Evolutionary conservation across 2,329 filamentous ascomycete genomes (phyloP).

Genomic region (Aureobasidium zeae): DNA sequence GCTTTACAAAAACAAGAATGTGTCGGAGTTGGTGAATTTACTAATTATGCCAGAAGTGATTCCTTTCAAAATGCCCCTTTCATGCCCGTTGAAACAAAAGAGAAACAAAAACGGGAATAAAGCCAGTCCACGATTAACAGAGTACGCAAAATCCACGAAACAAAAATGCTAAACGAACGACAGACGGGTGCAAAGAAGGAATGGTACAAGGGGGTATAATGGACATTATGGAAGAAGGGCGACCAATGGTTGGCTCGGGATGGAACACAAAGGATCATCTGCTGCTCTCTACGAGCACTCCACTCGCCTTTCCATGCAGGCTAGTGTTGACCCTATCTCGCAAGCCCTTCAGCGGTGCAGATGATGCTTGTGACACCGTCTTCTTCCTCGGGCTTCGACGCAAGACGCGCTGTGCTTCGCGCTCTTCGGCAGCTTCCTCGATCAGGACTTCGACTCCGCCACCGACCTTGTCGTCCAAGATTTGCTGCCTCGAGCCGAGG

Average conservation of each 20-base stretch:
- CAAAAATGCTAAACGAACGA: neutral
- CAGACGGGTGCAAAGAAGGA: neutral
- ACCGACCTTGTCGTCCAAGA: constrained; percentile 30
- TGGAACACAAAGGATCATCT: constrained; percentile 21
- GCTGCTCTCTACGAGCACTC: constrained; percentile 38
- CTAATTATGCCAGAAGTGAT: no score
- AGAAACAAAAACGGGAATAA: neutral
- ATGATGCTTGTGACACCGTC: constrained; percentile 30
- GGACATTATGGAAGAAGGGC: neutral
- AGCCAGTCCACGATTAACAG: no score
- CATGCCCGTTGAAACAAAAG: neutral
- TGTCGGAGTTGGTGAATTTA: no score
- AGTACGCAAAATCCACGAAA: no score
- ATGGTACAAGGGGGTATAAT: neutral
- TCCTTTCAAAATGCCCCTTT: neutral
- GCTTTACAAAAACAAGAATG: no score
- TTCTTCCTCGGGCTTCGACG: constrained; percentile 36
- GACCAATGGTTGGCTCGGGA: no score
- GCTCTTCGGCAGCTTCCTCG: constrained; percentile 35
- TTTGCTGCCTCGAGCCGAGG: constrained; percentile 31
- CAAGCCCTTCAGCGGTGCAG: constrained; percentile 18
- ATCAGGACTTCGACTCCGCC: constrained; percentile 31
- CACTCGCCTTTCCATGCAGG: constrained; percentile 37
- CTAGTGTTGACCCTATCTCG: constrained; percentile 25
- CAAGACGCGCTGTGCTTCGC: constrained; percentile 24